Conservation (phyloP, 495 filamentous ascomycete species). For the Staphylotrichum tortipilum region DNA sequence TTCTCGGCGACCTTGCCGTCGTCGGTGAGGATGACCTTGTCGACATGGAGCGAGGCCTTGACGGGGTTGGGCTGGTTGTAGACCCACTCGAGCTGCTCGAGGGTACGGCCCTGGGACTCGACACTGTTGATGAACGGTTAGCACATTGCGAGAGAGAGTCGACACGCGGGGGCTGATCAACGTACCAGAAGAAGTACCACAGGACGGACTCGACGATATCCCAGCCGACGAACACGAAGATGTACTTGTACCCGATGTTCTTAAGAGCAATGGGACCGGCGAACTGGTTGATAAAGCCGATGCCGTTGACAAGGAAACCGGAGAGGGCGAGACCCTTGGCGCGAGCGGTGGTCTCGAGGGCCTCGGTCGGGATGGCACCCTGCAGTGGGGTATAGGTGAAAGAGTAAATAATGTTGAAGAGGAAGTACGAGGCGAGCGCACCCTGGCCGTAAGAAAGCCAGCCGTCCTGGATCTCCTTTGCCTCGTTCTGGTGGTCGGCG, state of each 20-base stretch:
- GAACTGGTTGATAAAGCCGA: conserved; percentile 46
- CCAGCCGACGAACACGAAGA: conserved; percentile 43
- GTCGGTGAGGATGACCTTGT: conserved; percentile 45
- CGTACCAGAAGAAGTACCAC: conserved; percentile 45
- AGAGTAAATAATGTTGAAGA: conserved; percentile 54
- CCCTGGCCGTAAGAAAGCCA: conserved; percentile 29
- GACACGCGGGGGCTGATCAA: conserved; percentile 2
- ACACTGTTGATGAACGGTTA: conserved; percentile 24
- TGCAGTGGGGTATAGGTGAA: conserved; percentile 54
- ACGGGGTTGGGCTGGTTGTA: conserved; percentile 43
- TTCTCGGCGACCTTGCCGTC: conserved; percentile 49
- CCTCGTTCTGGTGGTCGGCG: too few species aligned
- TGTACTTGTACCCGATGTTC: conserved; percentile 43
- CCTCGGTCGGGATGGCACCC: conserved; percentile 50
- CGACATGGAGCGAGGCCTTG: conserved; percentile 41
- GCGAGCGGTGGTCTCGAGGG: conserved; percentile 42
- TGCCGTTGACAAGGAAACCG: conserved; percentile 34
- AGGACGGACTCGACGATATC: conserved; percentile 34
- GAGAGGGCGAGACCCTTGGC: conserved; percentile 45
- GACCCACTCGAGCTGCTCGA: conserved; percentile 45
- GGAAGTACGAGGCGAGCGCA: conserved; percentile 42
- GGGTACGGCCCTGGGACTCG: conserved; percentile 42
- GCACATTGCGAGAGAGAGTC: neutral
- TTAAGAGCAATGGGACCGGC: conserved; percentile 40
- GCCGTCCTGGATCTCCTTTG: conserved; percentile 14